These are phyloP conservation scores for Begonia masoniana DNA, from an alignment of 306 rosid species.

Conservation along the genomic window DNA sequence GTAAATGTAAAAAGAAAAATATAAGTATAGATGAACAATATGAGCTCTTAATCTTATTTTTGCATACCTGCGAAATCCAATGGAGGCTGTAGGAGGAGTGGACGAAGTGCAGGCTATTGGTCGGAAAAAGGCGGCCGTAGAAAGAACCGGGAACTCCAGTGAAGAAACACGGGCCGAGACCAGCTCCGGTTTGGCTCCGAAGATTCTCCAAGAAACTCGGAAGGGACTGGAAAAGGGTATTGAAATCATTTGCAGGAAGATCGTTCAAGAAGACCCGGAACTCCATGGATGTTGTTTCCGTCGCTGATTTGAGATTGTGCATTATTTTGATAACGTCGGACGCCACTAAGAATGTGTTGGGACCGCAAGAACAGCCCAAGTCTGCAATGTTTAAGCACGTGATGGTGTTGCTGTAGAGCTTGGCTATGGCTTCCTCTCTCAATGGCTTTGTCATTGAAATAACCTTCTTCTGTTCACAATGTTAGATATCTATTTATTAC, in stretches of 20 bases:
- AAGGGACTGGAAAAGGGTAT: slow-evolving; percentile 28
- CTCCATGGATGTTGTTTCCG: slow-evolving; percentile 19
- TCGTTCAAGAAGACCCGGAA: slow-evolving; percentile 30
- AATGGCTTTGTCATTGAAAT: slow-evolving; percentile 26
- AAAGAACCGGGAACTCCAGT: slow-evolving; percentile 45
- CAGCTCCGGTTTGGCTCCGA: slow-evolving; percentile 6
- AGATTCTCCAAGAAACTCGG: slow-evolving; percentile 17
- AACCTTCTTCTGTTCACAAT: slow-evolving; percentile 21
- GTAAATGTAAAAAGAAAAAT: neutral
- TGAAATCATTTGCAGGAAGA: slow-evolving; percentile 44
- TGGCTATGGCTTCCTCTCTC: slow-evolving; percentile 28
- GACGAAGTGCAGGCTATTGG: slow-evolving; percentile 26
- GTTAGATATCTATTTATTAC: neutral
- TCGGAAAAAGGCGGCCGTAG: slow-evolving; percentile 38
- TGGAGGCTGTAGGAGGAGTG: slow-evolving; percentile 41
- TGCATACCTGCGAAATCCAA: slow-evolving; percentile 34
- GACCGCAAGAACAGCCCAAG: slow-evolving; percentile 50
- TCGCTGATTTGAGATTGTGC: slow-evolving; percentile 17
- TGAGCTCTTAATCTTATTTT: neutral
- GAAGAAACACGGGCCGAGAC: slow-evolving; percentile 24
- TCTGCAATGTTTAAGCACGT: slow-evolving; percentile 28
- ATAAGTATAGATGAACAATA: neutral
- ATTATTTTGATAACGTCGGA: slow-evolving; percentile 20
- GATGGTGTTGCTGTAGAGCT: slow-evolving; percentile 5
- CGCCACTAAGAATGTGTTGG: slow-evolving; percentile 29